These are phyloP conservation scores for Suillus lakei DNA, from an alignment of 768 basidiomycete species.

Conservation along the genomic window DNA sequence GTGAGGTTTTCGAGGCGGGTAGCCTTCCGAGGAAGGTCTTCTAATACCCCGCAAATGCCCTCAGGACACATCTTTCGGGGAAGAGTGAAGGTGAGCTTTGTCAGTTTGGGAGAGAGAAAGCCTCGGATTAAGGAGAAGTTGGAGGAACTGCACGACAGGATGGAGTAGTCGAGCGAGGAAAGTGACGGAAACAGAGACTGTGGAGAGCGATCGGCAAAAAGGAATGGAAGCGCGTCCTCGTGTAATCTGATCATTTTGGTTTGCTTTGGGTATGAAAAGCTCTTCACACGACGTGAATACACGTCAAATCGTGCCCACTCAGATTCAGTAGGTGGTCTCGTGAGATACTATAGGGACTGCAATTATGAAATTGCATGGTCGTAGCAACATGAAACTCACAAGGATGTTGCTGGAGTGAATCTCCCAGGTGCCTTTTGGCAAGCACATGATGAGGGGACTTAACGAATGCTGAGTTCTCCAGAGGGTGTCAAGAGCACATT, in stretches of 20 bases:
- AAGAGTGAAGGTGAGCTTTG: slow-evolving; percentile 26
- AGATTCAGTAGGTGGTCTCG: slow-evolving; percentile 18
- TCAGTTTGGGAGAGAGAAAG: slow-evolving; percentile 27
- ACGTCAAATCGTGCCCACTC: slow-evolving; percentile 29
- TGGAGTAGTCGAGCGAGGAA: slow-evolving; percentile 29
- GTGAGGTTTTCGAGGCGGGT: slow-evolving; percentile 20
- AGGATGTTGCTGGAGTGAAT: slow-evolving; percentile 21
- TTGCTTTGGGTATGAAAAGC: slow-evolving; percentile 28
- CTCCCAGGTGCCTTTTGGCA: slow-evolving; percentile 31
- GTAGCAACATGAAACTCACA: slow-evolving; percentile 20
- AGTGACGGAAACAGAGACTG: slow-evolving; percentile 29
- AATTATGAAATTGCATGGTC: slow-evolving; percentile 2
- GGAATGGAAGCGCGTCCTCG: slow-evolving; percentile 23
- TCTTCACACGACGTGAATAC: slow-evolving; percentile 30
- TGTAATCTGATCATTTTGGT: slow-evolving; percentile 28
- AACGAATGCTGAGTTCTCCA: slow-evolving; percentile 36
- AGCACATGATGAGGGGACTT: slow-evolving; percentile 32
- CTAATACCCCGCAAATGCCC: slow-evolving; percentile 26
- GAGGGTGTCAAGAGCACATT: slow-evolving; percentile 35
- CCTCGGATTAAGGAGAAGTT: slow-evolving; percentile 23
- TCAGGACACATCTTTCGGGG: slow-evolving; percentile 24
- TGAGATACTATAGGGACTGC: slow-evolving; percentile 20
- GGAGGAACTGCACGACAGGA: slow-evolving; percentile 27
- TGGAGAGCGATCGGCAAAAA: slow-evolving; percentile 28
- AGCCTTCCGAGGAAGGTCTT: slow-evolving; percentile 27